phyloP scores from a whole-genome alignment of 140 eudicot species.

The Anethum foeniculum region DNA sequence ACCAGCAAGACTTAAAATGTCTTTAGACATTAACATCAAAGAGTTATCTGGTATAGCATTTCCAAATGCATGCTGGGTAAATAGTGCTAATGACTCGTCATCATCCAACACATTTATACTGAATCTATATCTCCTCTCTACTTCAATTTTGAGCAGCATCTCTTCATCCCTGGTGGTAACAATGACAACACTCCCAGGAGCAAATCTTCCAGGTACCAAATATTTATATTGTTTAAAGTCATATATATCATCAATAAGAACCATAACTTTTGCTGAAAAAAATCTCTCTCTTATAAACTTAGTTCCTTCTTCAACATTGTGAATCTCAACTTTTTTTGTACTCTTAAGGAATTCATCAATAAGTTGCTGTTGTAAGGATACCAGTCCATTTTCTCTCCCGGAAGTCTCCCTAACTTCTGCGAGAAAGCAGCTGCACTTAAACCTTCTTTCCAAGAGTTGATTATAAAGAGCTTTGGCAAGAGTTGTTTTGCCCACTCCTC shows the following conservation, averaged over 20 bases:
- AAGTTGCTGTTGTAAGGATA: not conserved
- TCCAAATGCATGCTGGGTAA: conserved; percentile 5
- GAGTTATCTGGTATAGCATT: not conserved
- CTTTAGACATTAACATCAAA: not conserved
- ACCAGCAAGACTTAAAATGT: not conserved
- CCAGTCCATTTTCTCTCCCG: not conserved
- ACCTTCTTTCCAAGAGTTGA: not conserved
- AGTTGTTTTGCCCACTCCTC: not conserved
- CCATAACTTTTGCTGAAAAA: not conserved
- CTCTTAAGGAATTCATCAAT: not conserved
- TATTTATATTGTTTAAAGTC: not conserved
- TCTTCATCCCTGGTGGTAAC: not conserved
- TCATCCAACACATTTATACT: not conserved
- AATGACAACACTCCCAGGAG: not conserved
- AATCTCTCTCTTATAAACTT: not conserved
- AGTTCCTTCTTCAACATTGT: not conserved
- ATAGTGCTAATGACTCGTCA: not conserved
- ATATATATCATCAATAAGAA: conserved; percentile 2
- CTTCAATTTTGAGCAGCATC: not conserved
- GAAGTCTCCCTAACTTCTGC: conserved; percentile 4
- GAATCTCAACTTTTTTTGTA: not conserved
- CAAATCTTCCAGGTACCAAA: not conserved
- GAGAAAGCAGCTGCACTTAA: not conserved
- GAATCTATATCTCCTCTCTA: not conserved
- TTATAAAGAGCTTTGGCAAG: conserved; percentile 4